Conservation (phyloP, 1,284 basidiomycete genomes). For the Leccinum fallax region DNA sequence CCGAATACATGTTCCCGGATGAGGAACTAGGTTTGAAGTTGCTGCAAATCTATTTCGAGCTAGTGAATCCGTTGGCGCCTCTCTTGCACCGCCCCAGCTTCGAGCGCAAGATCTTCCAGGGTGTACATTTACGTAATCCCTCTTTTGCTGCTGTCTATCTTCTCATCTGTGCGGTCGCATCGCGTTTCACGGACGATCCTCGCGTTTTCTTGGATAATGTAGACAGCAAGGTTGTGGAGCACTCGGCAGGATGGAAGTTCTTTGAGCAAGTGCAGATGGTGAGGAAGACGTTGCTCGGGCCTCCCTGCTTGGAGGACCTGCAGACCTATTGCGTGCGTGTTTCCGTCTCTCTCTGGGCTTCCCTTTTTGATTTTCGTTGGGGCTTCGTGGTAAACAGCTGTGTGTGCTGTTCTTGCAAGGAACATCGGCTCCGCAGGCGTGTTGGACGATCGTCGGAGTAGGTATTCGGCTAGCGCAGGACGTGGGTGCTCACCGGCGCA, state of each 20-base stretch:
- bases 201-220: conserved; percentile 52
- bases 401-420: conserved; percentile 54
- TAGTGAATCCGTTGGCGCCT: conserved; percentile 64
- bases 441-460: conserved; percentile 72
- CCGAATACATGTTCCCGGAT: conserved; percentile 53
- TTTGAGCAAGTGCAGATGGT: conserved; percentile 64
- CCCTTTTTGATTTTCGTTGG: not conserved
- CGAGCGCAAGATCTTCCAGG: conserved; percentile 57
- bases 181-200: conserved; percentile 67
- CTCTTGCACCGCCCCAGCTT: conserved; percentile 82
- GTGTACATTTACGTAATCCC: conserved; percentile 58
- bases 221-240: conserved; percentile 34
- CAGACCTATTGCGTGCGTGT: conserved; percentile 53
- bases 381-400: conserved; percentile 36
- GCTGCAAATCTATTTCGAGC: conserved; percentile 69
- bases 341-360: not conserved
- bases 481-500: conserved; percentile 64
- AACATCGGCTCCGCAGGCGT: conserved; percentile 67
- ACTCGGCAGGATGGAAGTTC: conserved; percentile 76
- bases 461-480: conserved; percentile 72
- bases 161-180: conserved; percentile 74
- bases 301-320: conserved; percentile 61
- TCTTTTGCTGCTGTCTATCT: conserved; percentile 72
- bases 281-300: conserved; percentile 48
- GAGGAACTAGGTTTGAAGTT: conserved; percentile 62